Evolutionary conservation across 345 rosid species (phyloP).

Genomic region (Eutrema japonicum): DNA sequence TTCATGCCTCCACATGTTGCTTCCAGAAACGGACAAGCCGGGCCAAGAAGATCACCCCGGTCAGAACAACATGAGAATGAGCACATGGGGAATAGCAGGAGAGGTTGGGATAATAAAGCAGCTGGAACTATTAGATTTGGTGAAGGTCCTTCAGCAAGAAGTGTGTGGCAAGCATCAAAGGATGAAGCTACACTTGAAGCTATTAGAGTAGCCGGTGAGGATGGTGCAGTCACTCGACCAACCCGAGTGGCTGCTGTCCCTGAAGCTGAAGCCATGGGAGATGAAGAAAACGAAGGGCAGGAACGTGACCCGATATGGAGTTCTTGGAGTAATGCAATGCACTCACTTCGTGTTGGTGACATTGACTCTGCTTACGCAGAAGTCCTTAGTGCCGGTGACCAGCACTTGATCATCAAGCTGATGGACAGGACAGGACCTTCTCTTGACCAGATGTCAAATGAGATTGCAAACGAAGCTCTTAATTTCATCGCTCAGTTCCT

Average conservation of each 20-base stretch:
- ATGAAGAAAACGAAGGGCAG: conserved; percentile 69
- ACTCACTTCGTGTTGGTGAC: conserved; percentile 88
- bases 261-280: conserved; percentile 90
- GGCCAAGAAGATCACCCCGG: conserved; percentile 75
- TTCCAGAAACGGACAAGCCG: conserved; percentile 72
- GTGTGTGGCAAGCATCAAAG: conserved; percentile 99
- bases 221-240: conserved; percentile 58
- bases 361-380: conserved; percentile 88
- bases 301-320: conserved; percentile 85
- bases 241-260: conserved; percentile 66
- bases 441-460: conserved; percentile 83
- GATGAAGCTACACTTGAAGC: conserved; percentile 99
- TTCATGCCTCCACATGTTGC: conserved; percentile 65
- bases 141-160: conserved; percentile 99
- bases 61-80: conserved; percentile 74
- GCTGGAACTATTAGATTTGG: conserved; percentile 77
- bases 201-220: conserved; percentile 98
- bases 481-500: conserved; percentile 78
- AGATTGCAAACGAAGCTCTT: conserved; percentile 74
- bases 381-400: conserved; percentile 77
- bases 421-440: conserved; percentile 95
- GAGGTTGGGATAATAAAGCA: conserved; percentile 88
- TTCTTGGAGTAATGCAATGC: conserved; percentile 95
- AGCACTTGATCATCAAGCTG: conserved; percentile 86
- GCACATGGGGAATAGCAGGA: conserved; percentile 67